These are phyloP conservation scores for Samsoniella hepiali DNA, from an alignment of 2,329 filamentous ascomycete genomes.

Conservation along the genomic window DNA sequence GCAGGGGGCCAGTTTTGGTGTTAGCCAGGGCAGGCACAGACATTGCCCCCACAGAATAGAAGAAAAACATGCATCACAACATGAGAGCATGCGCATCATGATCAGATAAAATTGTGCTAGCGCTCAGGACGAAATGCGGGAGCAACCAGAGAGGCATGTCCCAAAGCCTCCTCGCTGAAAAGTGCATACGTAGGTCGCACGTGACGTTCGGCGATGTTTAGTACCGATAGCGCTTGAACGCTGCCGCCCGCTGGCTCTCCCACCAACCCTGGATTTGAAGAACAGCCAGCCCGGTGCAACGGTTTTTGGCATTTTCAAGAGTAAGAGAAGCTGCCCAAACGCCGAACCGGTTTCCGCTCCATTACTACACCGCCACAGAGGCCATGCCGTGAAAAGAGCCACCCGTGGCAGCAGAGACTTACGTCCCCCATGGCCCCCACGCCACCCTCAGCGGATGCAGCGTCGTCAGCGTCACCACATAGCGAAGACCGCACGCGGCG, in stretches of 20 bases:
- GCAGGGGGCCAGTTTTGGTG: not conserved
- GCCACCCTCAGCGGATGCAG: constrained; percentile 30
- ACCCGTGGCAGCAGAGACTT: constrained; percentile 10
- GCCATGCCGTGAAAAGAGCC: constrained; percentile 16
- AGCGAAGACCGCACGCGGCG: constrained; percentile 32
- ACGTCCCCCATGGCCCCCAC: constrained; percentile 29
- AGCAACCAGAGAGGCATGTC: not conserved
- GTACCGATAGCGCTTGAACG: constrained; percentile 9
- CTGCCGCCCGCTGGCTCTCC: not conserved
- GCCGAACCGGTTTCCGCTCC: not conserved
- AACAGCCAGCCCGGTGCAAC: constrained; percentile 1
- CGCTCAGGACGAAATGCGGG: not conserved
- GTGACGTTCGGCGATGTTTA: constrained; percentile 15
- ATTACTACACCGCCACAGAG: constrained; percentile 3
- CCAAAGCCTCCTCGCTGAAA: not conserved
- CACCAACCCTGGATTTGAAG: constrained; percentile 6
- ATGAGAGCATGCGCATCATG: not conserved
- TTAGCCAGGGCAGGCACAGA: not conserved
- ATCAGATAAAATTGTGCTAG: not conserved
- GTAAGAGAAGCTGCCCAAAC: not conserved
- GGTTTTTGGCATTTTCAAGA: not conserved
- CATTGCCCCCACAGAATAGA: constrained; percentile 1
- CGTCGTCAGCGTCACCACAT: constrained; percentile 23
- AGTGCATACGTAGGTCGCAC: constrained; percentile 12
- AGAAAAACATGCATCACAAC: not conserved